Evolutionary conservation across 208 protist species (phyloP).

Genomic region (Naegleria lovaniensis): DNA sequence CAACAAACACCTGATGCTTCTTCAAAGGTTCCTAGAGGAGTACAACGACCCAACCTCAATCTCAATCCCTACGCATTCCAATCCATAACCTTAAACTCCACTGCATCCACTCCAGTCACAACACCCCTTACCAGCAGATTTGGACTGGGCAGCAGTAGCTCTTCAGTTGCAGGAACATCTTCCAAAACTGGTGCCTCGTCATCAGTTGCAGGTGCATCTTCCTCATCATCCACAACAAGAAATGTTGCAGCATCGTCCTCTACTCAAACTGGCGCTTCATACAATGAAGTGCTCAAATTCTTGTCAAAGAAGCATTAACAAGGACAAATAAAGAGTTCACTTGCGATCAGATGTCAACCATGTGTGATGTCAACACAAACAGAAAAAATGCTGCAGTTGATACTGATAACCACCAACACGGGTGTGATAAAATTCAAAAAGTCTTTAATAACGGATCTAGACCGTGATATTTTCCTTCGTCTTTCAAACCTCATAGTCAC

Average conservation of each 20-base stretch:
- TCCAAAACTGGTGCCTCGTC: not conserved
- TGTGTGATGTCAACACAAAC: no score
- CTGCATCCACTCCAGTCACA: not conserved
- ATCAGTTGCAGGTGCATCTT: not conserved
- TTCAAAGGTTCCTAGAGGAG: not conserved
- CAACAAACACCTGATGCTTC: not conserved
- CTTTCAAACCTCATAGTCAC: not conserved
- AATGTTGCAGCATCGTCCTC: not conserved
- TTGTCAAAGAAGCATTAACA: not conserved
- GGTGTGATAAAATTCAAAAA: not conserved
- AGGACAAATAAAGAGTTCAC: not conserved
- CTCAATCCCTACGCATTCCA: no score
- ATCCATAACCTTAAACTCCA: not conserved
- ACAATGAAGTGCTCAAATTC: not conserved
- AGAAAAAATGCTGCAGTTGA: slow-evolving; percentile 4
- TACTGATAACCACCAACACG: not conserved
- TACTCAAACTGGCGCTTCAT: not conserved
- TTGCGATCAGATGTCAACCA: not conserved
- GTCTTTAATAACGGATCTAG: not conserved
- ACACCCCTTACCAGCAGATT: not conserved
- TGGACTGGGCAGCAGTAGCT: not conserved
- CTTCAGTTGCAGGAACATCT: not conserved
- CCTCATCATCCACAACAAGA: no score
- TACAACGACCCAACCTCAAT: no score
- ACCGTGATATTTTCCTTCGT: not conserved